Base-by-base conservation (phyloP, 495 filamentous ascomycete genomes). In the Cenococcum geophilum region DNA sequence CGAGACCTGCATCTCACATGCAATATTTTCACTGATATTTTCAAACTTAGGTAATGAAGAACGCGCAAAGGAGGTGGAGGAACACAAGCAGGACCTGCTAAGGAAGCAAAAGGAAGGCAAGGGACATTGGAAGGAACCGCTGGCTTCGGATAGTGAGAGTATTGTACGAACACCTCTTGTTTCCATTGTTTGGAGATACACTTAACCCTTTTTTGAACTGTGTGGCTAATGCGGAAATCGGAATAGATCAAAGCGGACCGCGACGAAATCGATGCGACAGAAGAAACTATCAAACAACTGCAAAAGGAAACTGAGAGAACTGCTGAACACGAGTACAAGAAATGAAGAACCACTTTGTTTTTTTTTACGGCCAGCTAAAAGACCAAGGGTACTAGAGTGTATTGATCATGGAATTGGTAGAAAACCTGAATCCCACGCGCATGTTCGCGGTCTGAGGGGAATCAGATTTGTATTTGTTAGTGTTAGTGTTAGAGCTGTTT, bases 91-190 rank as follows among this genome's bases (percentile, higher is more conserved):
- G 50, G 83, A 89, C 52, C 79, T 81, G 37, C 62, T 95, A 57
- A 74, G 79, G 68, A 85, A 85, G 76, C 79, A 83, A 55, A 88
- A 88, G 75, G 76, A 83, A 12, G 91, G 91, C 21, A 84, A 86
- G 73, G 88, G 78, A 12, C 80, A 90, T 65, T 95, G 91, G 91
- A 88, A 88, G 73, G 76, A 84, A 20, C 86, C 89, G 70, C 74
- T 96, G 57, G 88, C 89, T 5, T 88, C 83, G 60, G 82, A 89
- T 70, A 89, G 86, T 68, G 91, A 96, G 79, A 85, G 86, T 63
- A 84, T 83, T 68, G 84, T 96, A 82, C 34, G 73, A 70, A 12
- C 1, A 34, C 40, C 21, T 14, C 25, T 47, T 32, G 9, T 32
- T 56, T 16, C 27, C 6, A 32, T 6, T 6, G 6, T 32, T 32